Conservation (phyloP, 768 basidiomycete species). For the Rhizopogon vulgaris region DNA sequence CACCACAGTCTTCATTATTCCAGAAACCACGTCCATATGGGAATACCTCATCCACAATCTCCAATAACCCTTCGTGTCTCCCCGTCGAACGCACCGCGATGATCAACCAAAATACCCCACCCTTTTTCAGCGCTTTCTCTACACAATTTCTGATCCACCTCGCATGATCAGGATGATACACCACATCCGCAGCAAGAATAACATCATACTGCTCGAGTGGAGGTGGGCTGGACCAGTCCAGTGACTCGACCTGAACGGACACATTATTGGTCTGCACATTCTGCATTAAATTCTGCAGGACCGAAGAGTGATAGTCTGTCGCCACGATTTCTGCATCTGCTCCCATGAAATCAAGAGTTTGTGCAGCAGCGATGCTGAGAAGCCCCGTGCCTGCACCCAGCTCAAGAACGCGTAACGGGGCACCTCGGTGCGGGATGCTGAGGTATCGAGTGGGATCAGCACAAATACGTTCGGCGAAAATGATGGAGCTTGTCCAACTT, state of each 20-base stretch:
- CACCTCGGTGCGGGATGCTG: slow-evolving; percentile 12
- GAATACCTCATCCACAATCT: slow-evolving; percentile 54
- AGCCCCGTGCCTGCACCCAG: slow-evolving; percentile 85
- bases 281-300: slow-evolving; percentile 56
- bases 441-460: slow-evolving; percentile 35
- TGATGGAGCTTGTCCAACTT: slow-evolving; percentile 77
- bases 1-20: slow-evolving; percentile 2
- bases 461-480: slow-evolving; percentile 62
- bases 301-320: slow-evolving; percentile 76
- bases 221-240: slow-evolving; percentile 62
- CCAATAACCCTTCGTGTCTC: slow-evolving; percentile 52
- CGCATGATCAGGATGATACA: slow-evolving; percentile 70
- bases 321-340: slow-evolving; percentile 40
- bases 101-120: slow-evolving; percentile 67
- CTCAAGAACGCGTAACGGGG: slow-evolving; percentile 51
- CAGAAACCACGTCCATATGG: slow-evolving; percentile 8
- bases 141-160: slow-evolving; percentile 63
- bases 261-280: slow-evolving; percentile 56
- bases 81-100: slow-evolving; percentile 62
- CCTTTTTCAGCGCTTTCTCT: slow-evolving; percentile 36
- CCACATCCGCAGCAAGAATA: slow-evolving; percentile 73
- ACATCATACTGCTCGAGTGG: slow-evolving; percentile 52
- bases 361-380: slow-evolving; percentile 64
- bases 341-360: slow-evolving; percentile 28
- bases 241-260: slow-evolving; percentile 37